phyloP scores from a whole-genome alignment of 345 rosid genomes.

The Dipteronia sinensis region DNA sequence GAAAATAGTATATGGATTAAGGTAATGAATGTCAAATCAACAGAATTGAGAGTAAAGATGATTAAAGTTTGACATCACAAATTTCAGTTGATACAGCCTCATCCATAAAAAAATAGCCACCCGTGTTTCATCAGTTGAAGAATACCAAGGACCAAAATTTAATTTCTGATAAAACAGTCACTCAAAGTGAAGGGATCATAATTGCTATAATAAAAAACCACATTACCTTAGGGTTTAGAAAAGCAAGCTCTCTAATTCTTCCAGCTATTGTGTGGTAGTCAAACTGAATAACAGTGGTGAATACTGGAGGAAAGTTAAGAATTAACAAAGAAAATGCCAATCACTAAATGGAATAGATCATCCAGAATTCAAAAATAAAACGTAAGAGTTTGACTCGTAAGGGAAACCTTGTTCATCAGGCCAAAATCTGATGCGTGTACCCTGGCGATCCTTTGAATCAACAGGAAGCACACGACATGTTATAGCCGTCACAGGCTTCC shows the following conservation, averaged over 20 bases:
- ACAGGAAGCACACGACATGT: conserved; percentile 50
- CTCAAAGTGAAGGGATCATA: background rate
- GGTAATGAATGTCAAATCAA: background rate
- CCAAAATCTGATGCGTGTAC: conserved; percentile 89
- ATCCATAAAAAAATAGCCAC: conserved; percentile 11
- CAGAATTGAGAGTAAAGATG: background rate
- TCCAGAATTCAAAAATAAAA: conserved; percentile 10
- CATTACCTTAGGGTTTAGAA: conserved; percentile 85
- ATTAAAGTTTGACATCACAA: background rate
- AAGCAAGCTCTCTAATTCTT: conserved; percentile 95
- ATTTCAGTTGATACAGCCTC: background rate
- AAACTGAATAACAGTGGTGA: conserved; percentile 83
- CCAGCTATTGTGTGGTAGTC: conserved; percentile 87
- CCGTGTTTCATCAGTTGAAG: background rate
- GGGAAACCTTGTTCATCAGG: conserved; percentile 90
- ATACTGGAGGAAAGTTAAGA: conserved; percentile 50
- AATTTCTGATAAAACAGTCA: background rate
- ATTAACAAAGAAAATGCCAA: conserved; percentile 17
- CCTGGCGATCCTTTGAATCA: conserved; percentile 62
- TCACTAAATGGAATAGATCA: conserved; percentile 18
- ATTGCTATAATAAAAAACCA: conserved; percentile 13
- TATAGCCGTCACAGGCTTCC: conserved; percentile 70
- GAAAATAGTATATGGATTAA: background rate
- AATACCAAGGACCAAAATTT: background rate
- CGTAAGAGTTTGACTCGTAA: conserved; percentile 8